These are phyloP conservation scores for Ogataea zsoltii DNA, from an alignment of 805 yeast species.

Conservation along the genomic window DNA sequence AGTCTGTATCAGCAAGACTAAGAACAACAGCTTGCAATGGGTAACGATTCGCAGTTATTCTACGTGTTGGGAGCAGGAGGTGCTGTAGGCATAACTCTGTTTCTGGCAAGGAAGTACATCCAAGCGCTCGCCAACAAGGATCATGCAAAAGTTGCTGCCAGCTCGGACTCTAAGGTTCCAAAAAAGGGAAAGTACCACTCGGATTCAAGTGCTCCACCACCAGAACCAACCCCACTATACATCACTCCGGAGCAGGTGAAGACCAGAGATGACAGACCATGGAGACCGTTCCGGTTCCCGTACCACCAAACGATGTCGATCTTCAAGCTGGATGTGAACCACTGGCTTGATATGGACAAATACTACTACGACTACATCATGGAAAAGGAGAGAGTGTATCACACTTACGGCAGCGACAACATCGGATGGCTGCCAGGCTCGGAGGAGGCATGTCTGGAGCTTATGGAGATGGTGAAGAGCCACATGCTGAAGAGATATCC, in stretches of 20 bases:
- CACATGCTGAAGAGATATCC: conserved; percentile 69
- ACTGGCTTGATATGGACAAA: conserved; percentile 81
- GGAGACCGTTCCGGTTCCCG: conserved; percentile 83
- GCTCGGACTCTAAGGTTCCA: background rate
- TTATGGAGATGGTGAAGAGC: conserved; percentile 60
- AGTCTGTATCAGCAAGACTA: background rate
- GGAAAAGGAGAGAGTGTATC: conserved; percentile 60
- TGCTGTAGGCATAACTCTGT: conserved; percentile 24
- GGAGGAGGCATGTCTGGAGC: conserved; percentile 58
- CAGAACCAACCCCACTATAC: conserved; percentile 56
- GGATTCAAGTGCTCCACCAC: conserved; percentile 33
- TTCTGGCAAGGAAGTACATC: conserved; percentile 20
- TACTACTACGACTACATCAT: conserved; percentile 66
- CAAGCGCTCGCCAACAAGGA: conserved; percentile 4
- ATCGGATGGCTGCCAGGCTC: conserved; percentile 68
- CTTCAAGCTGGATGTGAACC: conserved; percentile 67
- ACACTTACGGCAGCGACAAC: conserved; percentile 58
- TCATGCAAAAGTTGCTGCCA: conserved; percentile 3
- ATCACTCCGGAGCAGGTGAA: conserved; percentile 68
- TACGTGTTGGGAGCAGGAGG: conserved; percentile 26
- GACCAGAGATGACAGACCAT: conserved; percentile 71
- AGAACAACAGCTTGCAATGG: conserved; percentile 3
- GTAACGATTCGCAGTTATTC: conserved; percentile 14
- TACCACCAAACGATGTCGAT: conserved; percentile 80
- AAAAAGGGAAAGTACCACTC: conserved; percentile 25